phyloP scores from a whole-genome alignment of 177 flowering plant genomes.

The Vitis hybrid region DNA sequence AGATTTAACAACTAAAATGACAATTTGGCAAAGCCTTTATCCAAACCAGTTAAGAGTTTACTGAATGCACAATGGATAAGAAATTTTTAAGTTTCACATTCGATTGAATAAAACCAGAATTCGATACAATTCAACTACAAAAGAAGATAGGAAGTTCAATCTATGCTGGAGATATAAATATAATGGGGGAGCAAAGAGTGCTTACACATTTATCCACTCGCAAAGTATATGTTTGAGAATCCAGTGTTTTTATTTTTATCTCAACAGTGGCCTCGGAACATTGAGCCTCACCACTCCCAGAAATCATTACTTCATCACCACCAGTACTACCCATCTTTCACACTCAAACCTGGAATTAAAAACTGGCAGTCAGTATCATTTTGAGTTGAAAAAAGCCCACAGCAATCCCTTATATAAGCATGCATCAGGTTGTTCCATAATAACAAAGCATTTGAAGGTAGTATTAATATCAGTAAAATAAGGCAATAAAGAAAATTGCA shows the following conservation, averaged over 20 bases:
- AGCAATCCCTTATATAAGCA: no score
- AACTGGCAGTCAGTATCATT: no score
- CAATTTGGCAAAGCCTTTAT: no score
- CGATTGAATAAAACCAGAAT: neutral
- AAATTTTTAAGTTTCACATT: neutral
- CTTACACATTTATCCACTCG: slow-evolving; percentile 66
- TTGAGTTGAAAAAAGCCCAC: no score
- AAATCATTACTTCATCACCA: slow-evolving; percentile 27
- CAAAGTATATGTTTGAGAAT: slow-evolving; percentile 83
- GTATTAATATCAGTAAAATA: no score
- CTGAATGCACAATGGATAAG: neutral
- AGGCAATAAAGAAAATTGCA: no score
- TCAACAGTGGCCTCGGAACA: slow-evolving; percentile 35
- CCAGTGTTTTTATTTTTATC: slow-evolving; percentile 88
- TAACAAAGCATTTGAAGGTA: no score
- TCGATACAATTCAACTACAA: neutral
- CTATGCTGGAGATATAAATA: neutral
- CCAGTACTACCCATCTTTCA: slow-evolving; percentile 55
- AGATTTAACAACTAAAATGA: no score
- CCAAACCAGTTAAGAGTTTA: no score
- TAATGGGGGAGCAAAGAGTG: neutral
- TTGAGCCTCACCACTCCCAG: slow-evolving; percentile 37
- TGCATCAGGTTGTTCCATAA: no score
- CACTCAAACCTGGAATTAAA: neutral
- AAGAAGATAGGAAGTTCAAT: neutral